Percentiles rank a stretch among this genome's conserved stretches.
These are phyloP conservation scores for Gnomoniopsis smithogilvyi DNA, from an alignment of 2,329 filamentous ascomycete genomes.

Conservation along the genomic window DNA sequence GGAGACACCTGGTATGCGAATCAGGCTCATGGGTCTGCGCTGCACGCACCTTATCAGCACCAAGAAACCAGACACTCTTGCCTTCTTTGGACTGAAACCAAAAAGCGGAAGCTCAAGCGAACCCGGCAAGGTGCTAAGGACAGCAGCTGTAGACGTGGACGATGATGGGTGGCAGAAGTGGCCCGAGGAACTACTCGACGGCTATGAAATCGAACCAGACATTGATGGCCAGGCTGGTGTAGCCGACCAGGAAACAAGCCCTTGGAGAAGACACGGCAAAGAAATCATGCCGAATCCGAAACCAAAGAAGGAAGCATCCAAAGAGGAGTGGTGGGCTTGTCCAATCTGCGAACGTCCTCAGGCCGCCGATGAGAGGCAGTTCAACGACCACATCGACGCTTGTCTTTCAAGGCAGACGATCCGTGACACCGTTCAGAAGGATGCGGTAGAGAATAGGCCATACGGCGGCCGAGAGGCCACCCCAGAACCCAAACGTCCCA, in stretches of 20 bases:
- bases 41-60: slow-evolving; percentile 85
- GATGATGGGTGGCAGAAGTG: slow-evolving; percentile 62
- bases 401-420: slow-evolving; percentile 87
- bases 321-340: slow-evolving; percentile 71
- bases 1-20: slow-evolving; percentile 73
- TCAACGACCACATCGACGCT: slow-evolving; percentile 90
- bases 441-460: slow-evolving; percentile 26
- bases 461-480: slow-evolving; percentile 27
- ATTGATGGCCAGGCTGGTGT: slow-evolving; percentile 51
- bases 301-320: slow-evolving; percentile 29
- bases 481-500: slow-evolving; percentile 35
- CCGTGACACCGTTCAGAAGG: slow-evolving; percentile 70
- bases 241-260: slow-evolving; percentile 43
- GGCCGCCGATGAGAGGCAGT: slow-evolving; percentile 66
- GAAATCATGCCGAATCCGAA: slow-evolving; percentile 51
- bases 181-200: slow-evolving; percentile 60
- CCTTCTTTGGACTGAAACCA: slow-evolving; percentile 70
- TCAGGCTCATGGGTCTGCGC: slow-evolving; percentile 84
- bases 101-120: slow-evolving; percentile 19
- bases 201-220: slow-evolving; percentile 18
- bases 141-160: slow-evolving; percentile 23
- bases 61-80: slow-evolving; percentile 72
- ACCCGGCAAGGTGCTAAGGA: slow-evolving; percentile 14
- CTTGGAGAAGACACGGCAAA: slow-evolving; percentile 42
- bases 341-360: slow-evolving; percentile 84